Evolutionary conservation across 2,329 filamentous ascomycete species (phyloP), one percentile per base, ranked within the genome.

Genomic region (Aspergillus versicolor): DNA sequence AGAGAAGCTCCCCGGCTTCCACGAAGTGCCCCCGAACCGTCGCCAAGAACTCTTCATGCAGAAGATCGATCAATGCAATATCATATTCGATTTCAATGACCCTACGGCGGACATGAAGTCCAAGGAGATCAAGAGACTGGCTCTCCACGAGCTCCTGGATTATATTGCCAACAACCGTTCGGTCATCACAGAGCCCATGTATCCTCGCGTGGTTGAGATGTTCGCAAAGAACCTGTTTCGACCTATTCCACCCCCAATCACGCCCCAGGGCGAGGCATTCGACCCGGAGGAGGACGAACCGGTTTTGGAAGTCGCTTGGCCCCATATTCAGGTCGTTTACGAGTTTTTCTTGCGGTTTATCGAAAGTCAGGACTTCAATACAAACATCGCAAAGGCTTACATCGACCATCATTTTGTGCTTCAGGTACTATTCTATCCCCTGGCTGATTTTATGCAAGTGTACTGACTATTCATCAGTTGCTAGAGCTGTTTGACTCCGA

Each of bases 1-100:
- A 50, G 94, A 99, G 75, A 99, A 99, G 78, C 82, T 99, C 22
- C 93, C 94, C 1, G 94, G 94, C 37, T 99, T 99, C 76, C 94
- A 99, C 70, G 94, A 99, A 76, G 94, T 97, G 24, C 90, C 93
- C 11, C 94, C 94, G 15, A 96, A 96, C 73, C 87, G 93, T 62
- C 87, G 94, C 61, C 92, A 97, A 77, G 93, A 97, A 67, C 84
- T 99, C 17, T 99, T 99, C 78, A 97, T 99, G 92, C 92, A 97
- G 73, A 99, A 99, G 82, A 94, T 99, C 67, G 94, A 97, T 70
- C 94, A 99, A 75, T 99, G 94, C 81, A 99, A 99, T 73, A 95
- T 99, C 80, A 99, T 99, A 69, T 99, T 99, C 73, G 94, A 99
- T 79, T 99, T 99, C 80, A 99, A 97, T 73, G 94, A 99, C 76